Percentiles rank a stretch among this genome's conserved stretches.
Evolutionary conservation across 75 land plant genomes (phyloP).

Genomic region (Cunninghamia lanceolata): DNA sequence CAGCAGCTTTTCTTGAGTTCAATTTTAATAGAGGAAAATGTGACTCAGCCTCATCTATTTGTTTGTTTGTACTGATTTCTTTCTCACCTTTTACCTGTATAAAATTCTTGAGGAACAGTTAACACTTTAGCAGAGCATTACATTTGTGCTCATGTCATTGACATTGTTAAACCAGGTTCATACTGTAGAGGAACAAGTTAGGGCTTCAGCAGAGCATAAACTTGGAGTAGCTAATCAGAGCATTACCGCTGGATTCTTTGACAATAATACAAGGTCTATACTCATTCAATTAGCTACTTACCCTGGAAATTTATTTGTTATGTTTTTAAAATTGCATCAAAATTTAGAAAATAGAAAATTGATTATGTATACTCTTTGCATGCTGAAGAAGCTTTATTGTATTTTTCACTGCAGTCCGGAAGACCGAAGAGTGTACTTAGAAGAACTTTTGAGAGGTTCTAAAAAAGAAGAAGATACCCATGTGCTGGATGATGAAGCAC

Average conservation of each 20-base stretch:
- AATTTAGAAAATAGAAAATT: neutral
- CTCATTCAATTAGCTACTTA: neutral
- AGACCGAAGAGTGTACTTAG: constrained; percentile 97
- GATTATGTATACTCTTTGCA: neutral
- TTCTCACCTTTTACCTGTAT: neutral
- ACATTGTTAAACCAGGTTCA: constrained; percentile 47
- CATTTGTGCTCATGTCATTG: neutral
- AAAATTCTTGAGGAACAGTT: neutral
- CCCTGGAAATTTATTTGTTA: neutral
- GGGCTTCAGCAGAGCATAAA: constrained; percentile 99
- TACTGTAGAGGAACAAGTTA: constrained; percentile 97
- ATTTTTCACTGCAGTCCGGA: constrained; percentile 69
- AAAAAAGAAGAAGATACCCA: constrained; percentile 94
- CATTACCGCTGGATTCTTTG: constrained; percentile 99
- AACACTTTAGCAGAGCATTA: neutral
- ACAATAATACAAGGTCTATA: constrained; percentile 91
- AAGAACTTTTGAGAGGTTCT: constrained; percentile 81
- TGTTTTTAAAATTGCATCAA: neutral
- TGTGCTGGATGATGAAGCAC: constrained; percentile 89
- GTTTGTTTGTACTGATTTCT: neutral
- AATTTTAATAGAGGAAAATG: neutral
- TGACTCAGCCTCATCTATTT: neutral
- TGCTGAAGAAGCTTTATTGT: constrained; percentile 6
- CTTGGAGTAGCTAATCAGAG: constrained; percentile 99
- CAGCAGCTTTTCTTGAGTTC: neutral